Conservation (phyloP, 306 rosid species). For the Styphnolobium japonicum region DNA sequence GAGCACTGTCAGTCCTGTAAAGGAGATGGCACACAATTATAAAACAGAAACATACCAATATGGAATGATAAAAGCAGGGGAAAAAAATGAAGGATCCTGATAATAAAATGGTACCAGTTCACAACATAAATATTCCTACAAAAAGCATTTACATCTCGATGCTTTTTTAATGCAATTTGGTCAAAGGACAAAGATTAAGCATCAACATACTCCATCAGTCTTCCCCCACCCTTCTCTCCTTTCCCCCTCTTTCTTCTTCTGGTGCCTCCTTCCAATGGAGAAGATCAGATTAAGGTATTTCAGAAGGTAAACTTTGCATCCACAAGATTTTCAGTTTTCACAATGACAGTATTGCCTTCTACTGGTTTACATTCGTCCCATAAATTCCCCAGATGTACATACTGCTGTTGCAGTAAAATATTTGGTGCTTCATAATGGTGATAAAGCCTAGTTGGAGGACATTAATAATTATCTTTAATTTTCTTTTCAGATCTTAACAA, state of each 20-base stretch:
- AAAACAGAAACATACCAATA: background rate
- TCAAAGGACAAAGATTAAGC: background rate
- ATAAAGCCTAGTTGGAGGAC: background rate
- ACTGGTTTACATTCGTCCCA: background rate
- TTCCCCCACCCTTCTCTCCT: background rate
- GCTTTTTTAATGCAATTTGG: background rate
- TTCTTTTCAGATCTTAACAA: background rate
- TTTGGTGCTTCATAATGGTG: background rate
- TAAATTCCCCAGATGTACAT: background rate
- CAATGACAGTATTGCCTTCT: background rate
- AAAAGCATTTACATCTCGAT: background rate
- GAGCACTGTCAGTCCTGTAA: slow-evolving; percentile 89
- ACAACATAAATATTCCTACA: background rate
- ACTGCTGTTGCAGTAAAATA: background rate
- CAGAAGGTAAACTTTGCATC: background rate
- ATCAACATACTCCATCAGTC: background rate
- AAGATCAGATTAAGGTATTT: background rate
- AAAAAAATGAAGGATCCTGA: background rate
- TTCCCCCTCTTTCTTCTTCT: background rate
- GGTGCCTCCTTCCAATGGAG: background rate
- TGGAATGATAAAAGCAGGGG: background rate
- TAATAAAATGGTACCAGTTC: background rate
- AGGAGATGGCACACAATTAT: slow-evolving; percentile 7
- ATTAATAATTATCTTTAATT: background rate
- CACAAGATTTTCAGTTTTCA: background rate